Percentiles rank a stretch among this genome's conserved stretches.
Conservation (phyloP, 805 yeast species). For the Candida taoyuanica region DNA sequence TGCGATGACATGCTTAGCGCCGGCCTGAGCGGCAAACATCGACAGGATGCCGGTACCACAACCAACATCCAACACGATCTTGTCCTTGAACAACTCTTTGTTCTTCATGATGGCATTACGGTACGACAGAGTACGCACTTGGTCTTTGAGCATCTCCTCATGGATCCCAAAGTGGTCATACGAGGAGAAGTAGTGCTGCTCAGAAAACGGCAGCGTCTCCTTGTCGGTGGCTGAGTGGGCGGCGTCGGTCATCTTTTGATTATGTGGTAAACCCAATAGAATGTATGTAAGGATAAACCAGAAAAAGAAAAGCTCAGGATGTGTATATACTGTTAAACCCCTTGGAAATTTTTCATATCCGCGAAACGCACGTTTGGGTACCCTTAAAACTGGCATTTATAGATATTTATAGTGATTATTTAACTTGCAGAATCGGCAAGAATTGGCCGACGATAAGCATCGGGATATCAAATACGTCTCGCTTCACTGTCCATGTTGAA, state of each 20-base stretch:
- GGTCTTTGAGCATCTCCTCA: constrained; percentile 97
- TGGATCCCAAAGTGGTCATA: constrained; percentile 97
- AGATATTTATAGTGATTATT: no score
- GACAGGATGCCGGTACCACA: constrained; percentile 98
- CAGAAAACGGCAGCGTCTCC: constrained; percentile 57
- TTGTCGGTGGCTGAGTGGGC: constrained; percentile 62
- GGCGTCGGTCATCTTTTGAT: constrained; percentile 15
- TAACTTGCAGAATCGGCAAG: constrained; percentile 50
- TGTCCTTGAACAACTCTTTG: constrained; percentile 83
- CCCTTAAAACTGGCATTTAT: no score
- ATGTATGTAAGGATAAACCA: no score
- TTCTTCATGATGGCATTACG: constrained; percentile 90
- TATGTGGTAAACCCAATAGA: no score
- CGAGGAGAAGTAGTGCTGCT: constrained; percentile 92
- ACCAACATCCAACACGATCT: constrained; percentile 94
- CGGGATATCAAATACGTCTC: constrained; percentile 81
- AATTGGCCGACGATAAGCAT: constrained; percentile 82
- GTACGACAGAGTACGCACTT: constrained; percentile 86
- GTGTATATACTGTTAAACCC: no score
- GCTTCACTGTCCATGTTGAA: constrained; percentile 79
- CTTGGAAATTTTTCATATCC: neutral
- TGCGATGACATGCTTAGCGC: constrained; percentile 96
- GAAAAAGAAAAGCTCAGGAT: no score
- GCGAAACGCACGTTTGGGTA: no score
- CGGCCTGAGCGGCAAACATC: constrained; percentile 98